A percentile compares a stretch with the other conserved stretches of the same genome.
Evolutionary conservation across 805 yeast species (phyloP).

Genomic region (Hanseniaspora meyeri): DNA sequence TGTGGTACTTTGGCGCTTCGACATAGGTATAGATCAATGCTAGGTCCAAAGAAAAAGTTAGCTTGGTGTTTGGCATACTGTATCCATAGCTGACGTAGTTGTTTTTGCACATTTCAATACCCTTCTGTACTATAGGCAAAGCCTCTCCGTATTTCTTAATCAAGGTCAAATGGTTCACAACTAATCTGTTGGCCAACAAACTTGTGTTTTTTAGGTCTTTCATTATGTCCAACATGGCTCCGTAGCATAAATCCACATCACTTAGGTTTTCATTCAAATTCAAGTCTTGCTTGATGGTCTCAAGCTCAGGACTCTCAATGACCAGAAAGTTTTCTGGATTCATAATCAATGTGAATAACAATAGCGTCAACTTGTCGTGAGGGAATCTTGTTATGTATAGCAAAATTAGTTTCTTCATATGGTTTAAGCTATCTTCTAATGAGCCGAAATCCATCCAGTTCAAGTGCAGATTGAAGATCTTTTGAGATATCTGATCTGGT

Average conservation of each 20-base stretch:
- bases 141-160: constrained; percentile 53
- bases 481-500: constrained; percentile 35
- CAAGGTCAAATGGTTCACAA: constrained; percentile 47
- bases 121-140: constrained; percentile 45
- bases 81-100: constrained; percentile 37
- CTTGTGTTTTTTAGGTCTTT: constrained; percentile 36
- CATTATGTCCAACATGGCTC: constrained; percentile 40
- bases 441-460: constrained; percentile 57
- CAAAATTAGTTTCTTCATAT: constrained; percentile 26
- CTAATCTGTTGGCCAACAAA: constrained; percentile 48
- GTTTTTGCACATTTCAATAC: constrained; percentile 44
- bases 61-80: constrained; percentile 39
- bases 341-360: constrained; percentile 26
- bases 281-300: neutral
- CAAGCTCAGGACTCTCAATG: neutral
- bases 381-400: constrained; percentile 47
- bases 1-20: constrained; percentile 82
- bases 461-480: constrained; percentile 62
- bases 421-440: constrained; percentile 38
- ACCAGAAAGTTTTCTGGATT: neutral
- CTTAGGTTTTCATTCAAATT: constrained; percentile 19
- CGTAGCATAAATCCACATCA: constrained; percentile 40
- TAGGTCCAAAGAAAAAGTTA: constrained; percentile 48
- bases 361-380: constrained; percentile 46
- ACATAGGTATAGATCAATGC: constrained; percentile 71